These are phyloP conservation scores for Geosmithia morbida DNA, from an alignment of 2,329 filamentous ascomycete genomes.

Conservation along the genomic window DNA sequence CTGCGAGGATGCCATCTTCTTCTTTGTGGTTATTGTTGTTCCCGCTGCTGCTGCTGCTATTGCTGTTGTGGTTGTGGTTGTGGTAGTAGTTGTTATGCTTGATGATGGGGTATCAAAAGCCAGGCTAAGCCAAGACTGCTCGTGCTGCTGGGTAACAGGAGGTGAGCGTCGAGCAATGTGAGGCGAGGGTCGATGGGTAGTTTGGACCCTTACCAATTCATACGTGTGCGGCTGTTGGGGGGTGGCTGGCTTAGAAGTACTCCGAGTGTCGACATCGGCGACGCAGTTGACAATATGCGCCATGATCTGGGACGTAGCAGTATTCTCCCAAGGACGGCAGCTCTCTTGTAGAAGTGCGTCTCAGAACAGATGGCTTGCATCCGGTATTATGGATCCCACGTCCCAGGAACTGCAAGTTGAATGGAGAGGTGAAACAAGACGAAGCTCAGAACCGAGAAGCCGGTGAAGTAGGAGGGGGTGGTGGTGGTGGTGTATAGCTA, in stretches of 20 bases:
- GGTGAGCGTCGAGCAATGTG: background rate
- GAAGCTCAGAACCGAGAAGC: background rate
- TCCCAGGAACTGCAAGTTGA: background rate
- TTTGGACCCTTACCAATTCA: constrained; percentile 24
- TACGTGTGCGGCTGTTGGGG: constrained; percentile 9
- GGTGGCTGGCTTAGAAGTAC: background rate
- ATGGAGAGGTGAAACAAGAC: background rate
- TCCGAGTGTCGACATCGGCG: constrained; percentile 23
- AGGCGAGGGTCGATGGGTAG: constrained; percentile 1
- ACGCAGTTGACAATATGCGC: constrained; percentile 49
- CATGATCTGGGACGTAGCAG: constrained; percentile 22
- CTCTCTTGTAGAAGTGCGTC: background rate
- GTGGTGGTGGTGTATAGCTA: background rate
- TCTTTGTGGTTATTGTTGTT: constrained; percentile 35
- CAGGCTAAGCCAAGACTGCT: background rate
- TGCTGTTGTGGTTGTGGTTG: constrained; percentile 2
- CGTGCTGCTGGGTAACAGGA: background rate
- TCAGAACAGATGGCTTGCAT: background rate
- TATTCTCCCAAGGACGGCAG: background rate
- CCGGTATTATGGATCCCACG: background rate
- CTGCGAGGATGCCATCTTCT: constrained; percentile 40
- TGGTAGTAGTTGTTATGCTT: too few species aligned
- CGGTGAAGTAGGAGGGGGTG: background rate
- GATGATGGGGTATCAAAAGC: background rate
- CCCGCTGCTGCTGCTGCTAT: constrained; percentile 3